Percentiles rank a stretch among this genome's conserved stretches.
phyloP scores from a whole-genome alignment of 305 asterid genomes.

The Fraxinus velutina region DNA sequence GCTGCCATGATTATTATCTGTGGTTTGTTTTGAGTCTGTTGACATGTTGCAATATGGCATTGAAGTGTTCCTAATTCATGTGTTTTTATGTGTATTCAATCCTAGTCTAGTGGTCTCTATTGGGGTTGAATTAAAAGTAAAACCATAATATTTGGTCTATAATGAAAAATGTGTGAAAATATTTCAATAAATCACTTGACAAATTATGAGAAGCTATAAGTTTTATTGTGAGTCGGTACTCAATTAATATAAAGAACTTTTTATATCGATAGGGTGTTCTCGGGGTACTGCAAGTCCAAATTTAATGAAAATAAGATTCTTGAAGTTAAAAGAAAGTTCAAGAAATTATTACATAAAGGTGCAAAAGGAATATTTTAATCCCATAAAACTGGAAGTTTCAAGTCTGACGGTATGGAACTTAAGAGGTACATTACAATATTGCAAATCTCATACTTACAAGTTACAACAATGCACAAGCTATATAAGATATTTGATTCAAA shows the following conservation, averaged over 20 bases:
- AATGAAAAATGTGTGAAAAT: background rate
- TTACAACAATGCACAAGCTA: slow-evolving; percentile 7
- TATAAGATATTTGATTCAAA: slow-evolving; percentile 21
- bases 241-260: background rate
- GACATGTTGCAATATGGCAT: slow-evolving; percentile 8
- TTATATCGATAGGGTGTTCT: background rate
- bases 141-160: background rate
- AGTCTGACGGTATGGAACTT: background rate
- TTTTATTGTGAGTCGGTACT: background rate
- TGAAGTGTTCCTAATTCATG: slow-evolving; percentile 25
- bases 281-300: background rate
- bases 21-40: slow-evolving; percentile 17
- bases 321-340: background rate
- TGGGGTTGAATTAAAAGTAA: background rate
- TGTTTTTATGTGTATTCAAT: background rate
- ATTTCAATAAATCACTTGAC: background rate
- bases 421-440: background rate
- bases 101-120: background rate
- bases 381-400: background rate
- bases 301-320: background rate
- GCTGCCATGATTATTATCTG: slow-evolving; percentile 27
- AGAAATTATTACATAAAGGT: background rate
- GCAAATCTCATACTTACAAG: slow-evolving; percentile 24
- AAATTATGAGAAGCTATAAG: background rate
- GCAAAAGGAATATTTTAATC: background rate